phyloP scores from a whole-genome alignment of 768 basidiomycete genomes.

The Mycena capillaripes region DNA sequence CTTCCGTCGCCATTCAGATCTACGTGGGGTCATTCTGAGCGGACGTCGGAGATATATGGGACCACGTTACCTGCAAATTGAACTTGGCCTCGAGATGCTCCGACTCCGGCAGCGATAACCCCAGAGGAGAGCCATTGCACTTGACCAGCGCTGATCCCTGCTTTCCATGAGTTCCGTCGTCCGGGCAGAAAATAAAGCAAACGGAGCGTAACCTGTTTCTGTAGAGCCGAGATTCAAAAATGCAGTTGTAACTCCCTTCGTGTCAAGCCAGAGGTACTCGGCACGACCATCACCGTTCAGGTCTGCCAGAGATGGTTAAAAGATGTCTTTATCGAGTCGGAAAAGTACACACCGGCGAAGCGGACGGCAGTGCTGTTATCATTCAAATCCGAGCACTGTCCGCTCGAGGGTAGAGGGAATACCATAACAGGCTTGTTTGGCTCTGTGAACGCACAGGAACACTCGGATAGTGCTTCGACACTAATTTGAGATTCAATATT shows the following conservation, averaged over 20 bases:
- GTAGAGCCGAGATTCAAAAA: conserved; percentile 4
- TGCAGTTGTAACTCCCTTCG: conserved; percentile 6
- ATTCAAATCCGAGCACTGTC: conserved; percentile 12
- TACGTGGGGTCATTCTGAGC: not conserved
- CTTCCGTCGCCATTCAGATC: conserved; percentile 16
- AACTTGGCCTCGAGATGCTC: not conserved
- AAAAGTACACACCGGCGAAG: conserved; percentile 9
- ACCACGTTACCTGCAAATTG: conserved; percentile 6
- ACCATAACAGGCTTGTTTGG: not conserved
- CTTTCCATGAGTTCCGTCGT: not conserved
- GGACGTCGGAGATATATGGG: not conserved
- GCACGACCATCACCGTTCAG: conserved; percentile 12
- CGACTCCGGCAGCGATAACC: conserved; percentile 7
- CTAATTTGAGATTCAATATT: not conserved
- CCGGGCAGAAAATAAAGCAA: not conserved
- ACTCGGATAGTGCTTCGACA: not conserved
- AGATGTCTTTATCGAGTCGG: not conserved
- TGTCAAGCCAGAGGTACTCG: conserved; percentile 15
- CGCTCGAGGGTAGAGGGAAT: not conserved
- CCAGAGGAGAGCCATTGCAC: conserved; percentile 10
- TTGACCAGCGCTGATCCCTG: conserved; percentile 7
- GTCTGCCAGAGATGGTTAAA: not conserved
- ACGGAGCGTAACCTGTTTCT: not conserved
- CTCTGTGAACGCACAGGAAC: not conserved
- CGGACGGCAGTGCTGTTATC: conserved; percentile 17